Conservation (phyloP, 2,329 filamentous ascomycete species). For the Pezicula rhizophila region DNA sequence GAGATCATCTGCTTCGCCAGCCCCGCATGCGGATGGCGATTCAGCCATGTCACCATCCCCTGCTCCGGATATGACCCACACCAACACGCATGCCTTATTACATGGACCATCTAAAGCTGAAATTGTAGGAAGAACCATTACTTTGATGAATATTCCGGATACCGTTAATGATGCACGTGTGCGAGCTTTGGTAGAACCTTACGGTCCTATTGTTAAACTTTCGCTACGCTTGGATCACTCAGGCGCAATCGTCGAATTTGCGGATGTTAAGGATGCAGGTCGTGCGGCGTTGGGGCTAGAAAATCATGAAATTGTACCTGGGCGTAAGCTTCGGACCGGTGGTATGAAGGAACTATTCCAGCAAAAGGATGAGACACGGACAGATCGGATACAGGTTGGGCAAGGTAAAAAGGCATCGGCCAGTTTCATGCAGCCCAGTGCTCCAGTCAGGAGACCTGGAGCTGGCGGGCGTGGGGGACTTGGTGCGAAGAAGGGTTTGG, state of each 20-base stretch:
- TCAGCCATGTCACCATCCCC: constrained; percentile 26
- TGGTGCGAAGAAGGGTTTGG: constrained; percentile 29
- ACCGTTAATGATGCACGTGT: constrained; percentile 87
- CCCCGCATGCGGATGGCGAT: constrained; percentile 27
- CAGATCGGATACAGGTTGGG: constrained; percentile 33
- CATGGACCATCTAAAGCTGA: constrained; percentile 38
- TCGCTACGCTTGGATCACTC: constrained; percentile 74
- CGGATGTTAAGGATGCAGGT: constrained; percentile 60
- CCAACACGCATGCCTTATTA: constrained; percentile 16
- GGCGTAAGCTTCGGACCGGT: constrained; percentile 48
- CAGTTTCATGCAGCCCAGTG: constrained; percentile 22
- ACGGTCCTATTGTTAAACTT: constrained; percentile 69
- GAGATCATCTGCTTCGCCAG: constrained; percentile 27
- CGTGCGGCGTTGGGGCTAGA: constrained; percentile 59
- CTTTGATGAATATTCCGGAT: constrained; percentile 80
- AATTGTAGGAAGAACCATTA: constrained; percentile 64
- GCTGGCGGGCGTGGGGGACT: constrained; percentile 29
- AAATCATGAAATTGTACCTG: constrained; percentile 45
- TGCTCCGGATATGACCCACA: constrained; percentile 13
- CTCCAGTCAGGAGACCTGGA: constrained; percentile 28
- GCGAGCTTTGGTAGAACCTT: constrained; percentile 61
- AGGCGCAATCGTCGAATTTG: constrained; percentile 81
- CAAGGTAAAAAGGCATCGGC: constrained; percentile 27
- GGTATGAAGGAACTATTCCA: constrained; percentile 48
- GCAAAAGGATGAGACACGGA: constrained; percentile 39